These are phyloP conservation scores for Penicillium atrosanguineum DNA, from an alignment of 495 filamentous ascomycete species.

Conservation along the genomic window DNA sequence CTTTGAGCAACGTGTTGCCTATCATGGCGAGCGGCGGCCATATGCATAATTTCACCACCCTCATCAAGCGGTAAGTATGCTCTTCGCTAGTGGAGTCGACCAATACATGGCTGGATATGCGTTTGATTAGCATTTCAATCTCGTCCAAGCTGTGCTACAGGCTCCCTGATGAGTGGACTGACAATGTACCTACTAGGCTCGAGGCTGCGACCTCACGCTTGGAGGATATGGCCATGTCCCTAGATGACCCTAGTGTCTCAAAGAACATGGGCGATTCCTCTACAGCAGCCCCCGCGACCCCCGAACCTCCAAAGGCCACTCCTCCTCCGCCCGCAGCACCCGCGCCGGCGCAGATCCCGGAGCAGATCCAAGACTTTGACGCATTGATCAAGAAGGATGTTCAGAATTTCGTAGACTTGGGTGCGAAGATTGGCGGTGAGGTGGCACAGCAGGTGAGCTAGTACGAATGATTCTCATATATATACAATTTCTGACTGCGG, in stretches of 20 bases:
- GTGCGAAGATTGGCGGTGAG: conserved; percentile 71
- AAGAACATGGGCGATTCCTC: conserved; percentile 43
- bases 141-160: background rate
- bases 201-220: conserved; percentile 95
- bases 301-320: conserved; percentile 39
- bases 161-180: conserved; percentile 14
- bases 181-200: conserved; percentile 58
- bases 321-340: conserved; percentile 45
- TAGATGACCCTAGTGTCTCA: conserved; percentile 54
- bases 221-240: conserved; percentile 86
- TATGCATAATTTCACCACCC: conserved; percentile 94
- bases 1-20: conserved; percentile 29
- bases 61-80: conserved; percentile 87
- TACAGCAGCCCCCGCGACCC: conserved; percentile 32
- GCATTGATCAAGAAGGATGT: conserved; percentile 71
- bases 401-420: conserved; percentile 72
- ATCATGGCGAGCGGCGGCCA: conserved; percentile 57
- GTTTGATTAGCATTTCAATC: background rate
- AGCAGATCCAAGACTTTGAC: conserved; percentile 82
- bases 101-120: background rate
- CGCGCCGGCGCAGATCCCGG: conserved; percentile 62
- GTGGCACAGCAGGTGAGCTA: conserved; percentile 72
- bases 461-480: background rate
- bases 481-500: conserved; percentile 3
- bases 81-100: background rate